Base-by-base conservation (phyloP, 257 asterid species). In the Orobanche coerulescens region DNA sequence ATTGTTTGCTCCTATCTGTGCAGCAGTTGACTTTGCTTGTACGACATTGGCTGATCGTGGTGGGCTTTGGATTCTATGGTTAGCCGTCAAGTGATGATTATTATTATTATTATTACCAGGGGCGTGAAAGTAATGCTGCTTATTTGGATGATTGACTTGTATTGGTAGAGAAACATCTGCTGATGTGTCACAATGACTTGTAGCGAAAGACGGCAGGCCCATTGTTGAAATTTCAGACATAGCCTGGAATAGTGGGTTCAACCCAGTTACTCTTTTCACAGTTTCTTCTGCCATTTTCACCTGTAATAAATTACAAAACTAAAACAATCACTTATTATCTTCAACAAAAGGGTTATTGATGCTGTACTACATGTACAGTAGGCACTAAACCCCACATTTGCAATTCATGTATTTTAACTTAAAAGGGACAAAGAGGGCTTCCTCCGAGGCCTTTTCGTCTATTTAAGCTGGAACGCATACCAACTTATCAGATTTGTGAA, bases 271-370 rank as follows among this genome's bases (percentile, higher is more conserved):
- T 71, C 95, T 74, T 73, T 91, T 91, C 50, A 88, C 97, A 0
- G 89, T 77, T 65, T 82, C 95, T 76, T 91, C 97, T 1, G 96
- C 97, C 96, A 91, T 88, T 75, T 82, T 85, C 72, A 88, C 97
- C 97, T 90, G 81, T 62, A 44, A 54, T 6, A 61, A 62, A 36
- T 6, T 25, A 26, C 11, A 52, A 22, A 40, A 51, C 5, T 18
- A 60, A 20, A n/a, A 19, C 16, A 12, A 23, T 39, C 8, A 20
- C 24, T 24, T 30, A 53, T 24, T 30, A 53, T 44, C 13, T 64
- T 25, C 13, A 22, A 20, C 25, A 47, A 47, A 8, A 33, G 14
- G 28, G 42, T 4, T 4, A 14, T 43, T 43, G 16, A 39, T 14
- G n/a, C 15, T 43, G 49, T 0, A 43, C 2, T 13, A 40, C 47